A percentile compares a stretch with the other conserved stretches of the same genome.
phyloP scores from a whole-genome alignment of 805 yeast species.

The Nakazawaea populi region DNA sequence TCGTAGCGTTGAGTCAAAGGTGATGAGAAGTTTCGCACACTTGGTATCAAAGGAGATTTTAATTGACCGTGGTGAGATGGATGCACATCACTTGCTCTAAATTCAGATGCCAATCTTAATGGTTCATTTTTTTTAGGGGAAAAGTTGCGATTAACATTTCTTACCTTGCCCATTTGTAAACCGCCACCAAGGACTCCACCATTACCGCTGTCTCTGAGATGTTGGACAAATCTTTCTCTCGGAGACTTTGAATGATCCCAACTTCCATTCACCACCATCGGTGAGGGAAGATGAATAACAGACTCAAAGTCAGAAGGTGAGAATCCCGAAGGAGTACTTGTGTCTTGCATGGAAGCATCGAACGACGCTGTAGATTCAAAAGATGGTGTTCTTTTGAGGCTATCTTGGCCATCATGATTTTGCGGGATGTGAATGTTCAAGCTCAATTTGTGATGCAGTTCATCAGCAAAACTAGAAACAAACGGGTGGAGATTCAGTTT shows the following conservation, averaged over 20 bases:
- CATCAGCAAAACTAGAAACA: background rate
- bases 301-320: slow-evolving; percentile 23
- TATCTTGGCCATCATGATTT: background rate
- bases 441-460: background rate
- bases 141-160: background rate
- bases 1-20: slow-evolving; percentile 9
- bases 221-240: background rate
- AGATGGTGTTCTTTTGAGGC: background rate
- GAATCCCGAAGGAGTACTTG: slow-evolving; percentile 17
- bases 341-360: background rate
- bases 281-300: slow-evolving; percentile 41
- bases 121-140: background rate
- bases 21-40: slow-evolving; percentile 20
- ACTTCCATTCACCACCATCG: slow-evolving; percentile 22
- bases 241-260: slow-evolving; percentile 2
- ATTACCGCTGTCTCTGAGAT: background rate
- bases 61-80: background rate
- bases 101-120: slow-evolving; percentile 32
- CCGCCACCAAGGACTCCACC: background rate
- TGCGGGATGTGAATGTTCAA: slow-evolving; percentile 1
- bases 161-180: slow-evolving; percentile 1
- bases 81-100: slow-evolving; percentile 20
- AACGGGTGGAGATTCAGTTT: background rate
- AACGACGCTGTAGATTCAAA: background rate
- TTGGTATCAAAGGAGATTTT: slow-evolving; percentile 14